These are phyloP conservation scores for Pseudogymnoascus sp. DNA, from an alignment of 2,329 filamentous ascomycete genomes.

Conservation along the genomic window DNA sequence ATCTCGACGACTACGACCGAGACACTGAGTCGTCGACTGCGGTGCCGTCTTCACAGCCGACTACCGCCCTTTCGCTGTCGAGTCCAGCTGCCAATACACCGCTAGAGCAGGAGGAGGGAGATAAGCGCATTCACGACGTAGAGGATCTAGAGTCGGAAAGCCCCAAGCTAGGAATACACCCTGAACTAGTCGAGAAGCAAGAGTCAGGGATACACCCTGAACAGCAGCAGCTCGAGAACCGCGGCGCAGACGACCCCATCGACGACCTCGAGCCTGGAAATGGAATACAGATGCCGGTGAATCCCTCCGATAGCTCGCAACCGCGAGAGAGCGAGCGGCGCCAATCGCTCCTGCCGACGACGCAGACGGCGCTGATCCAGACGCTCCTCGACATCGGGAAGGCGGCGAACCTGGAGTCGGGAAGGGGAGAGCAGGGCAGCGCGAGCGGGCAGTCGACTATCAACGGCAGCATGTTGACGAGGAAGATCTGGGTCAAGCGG, in stretches of 20 bases:
- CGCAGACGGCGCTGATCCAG: slow-evolving; percentile 41
- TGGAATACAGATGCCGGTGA: not conserved
- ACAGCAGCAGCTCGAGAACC: slow-evolving; percentile 8
- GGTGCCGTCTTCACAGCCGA: not conserved
- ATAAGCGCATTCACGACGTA: not conserved
- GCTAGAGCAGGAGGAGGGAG: not conserved
- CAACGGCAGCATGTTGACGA: slow-evolving; percentile 45
- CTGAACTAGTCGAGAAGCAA: not conserved
- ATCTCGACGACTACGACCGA: not conserved
- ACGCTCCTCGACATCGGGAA: slow-evolving; percentile 41
- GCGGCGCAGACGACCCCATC: not conserved
- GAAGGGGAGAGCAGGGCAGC: not conserved
- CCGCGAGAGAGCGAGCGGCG: slow-evolving; percentile 22
- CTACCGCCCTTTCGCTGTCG: not conserved
- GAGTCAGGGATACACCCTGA: not conserved
- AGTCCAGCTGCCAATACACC: not conserved
- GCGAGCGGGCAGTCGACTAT: slow-evolving; percentile 24
- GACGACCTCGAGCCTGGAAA: not conserved
- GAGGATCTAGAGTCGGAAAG: not conserved
- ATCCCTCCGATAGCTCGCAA: slow-evolving; percentile 10
- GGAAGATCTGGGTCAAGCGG: slow-evolving; percentile 94
- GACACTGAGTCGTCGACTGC: not conserved
- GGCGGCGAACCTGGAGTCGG: slow-evolving; percentile 30
- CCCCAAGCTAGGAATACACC: not conserved
- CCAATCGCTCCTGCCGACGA: slow-evolving; percentile 39